phyloP scores from a whole-genome alignment of 2,329 filamentous ascomycete genomes.

The Podosphaera xanthii region DNA sequence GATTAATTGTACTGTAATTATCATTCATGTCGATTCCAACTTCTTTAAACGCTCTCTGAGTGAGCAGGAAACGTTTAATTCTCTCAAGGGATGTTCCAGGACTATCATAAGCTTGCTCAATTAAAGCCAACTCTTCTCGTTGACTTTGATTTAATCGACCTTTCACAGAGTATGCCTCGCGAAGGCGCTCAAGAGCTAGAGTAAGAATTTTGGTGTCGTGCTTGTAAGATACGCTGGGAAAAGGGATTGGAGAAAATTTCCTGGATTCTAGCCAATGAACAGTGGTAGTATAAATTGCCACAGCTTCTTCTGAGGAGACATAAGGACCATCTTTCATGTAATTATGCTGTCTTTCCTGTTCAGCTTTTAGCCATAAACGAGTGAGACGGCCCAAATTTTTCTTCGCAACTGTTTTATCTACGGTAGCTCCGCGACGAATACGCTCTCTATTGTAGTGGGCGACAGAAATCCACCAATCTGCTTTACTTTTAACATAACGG shows the following conservation, averaged over 20 bases:
- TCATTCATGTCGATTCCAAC: slow-evolving; percentile 99
- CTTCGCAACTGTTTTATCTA: slow-evolving; percentile 98
- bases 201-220: slow-evolving; percentile 98
- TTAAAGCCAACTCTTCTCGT: slow-evolving; percentile 84
- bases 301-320: slow-evolving; percentile 92
- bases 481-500: slow-evolving; percentile 96
- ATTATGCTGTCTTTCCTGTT: slow-evolving; percentile 96
- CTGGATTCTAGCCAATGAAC: slow-evolving; percentile 97
- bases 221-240: slow-evolving; percentile 97
- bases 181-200: slow-evolving; percentile 71
- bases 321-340: slow-evolving; percentile 99
- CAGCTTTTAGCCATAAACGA: slow-evolving; percentile 87
- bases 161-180: slow-evolving; percentile 95
- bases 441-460: slow-evolving; percentile 97
- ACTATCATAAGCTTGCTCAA: slow-evolving; percentile 95
- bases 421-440: slow-evolving; percentile 85
- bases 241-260: slow-evolving; percentile 96
- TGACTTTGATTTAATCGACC: slow-evolving; percentile 92
- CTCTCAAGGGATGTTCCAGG: slow-evolving; percentile 86
- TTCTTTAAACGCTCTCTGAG: slow-evolving; percentile 95
- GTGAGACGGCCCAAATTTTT: slow-evolving; percentile 94
- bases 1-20: slow-evolving; percentile 98
- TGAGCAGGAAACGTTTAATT: slow-evolving; percentile 93
- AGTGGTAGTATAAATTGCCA: slow-evolving; percentile 95
- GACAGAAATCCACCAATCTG: slow-evolving; percentile 98